Conservation (phyloP, 371 early-diverging fungal species). For the Mortierella sp. region DNA sequence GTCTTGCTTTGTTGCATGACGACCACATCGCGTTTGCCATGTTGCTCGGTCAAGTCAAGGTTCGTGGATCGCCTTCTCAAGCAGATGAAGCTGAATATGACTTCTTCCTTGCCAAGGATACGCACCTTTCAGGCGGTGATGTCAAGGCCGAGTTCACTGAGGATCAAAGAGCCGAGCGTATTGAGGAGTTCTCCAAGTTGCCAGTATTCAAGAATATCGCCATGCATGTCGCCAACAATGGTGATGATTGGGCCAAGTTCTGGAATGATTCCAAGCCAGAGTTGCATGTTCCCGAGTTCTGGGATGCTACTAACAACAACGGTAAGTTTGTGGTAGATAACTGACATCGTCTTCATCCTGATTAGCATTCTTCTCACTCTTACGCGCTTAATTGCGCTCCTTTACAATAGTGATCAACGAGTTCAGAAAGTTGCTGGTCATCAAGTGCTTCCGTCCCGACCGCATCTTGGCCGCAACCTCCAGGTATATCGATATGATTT, state of each 20-base stretch:
- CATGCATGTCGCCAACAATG: slow-evolving; percentile 61
- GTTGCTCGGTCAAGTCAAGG: slow-evolving; percentile 87
- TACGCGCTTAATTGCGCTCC: background rate
- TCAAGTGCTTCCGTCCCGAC: slow-evolving; percentile 93
- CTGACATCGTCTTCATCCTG: too few relatives aligned
- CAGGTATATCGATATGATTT: slow-evolving; percentile 83
- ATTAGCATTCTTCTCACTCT: background rate
- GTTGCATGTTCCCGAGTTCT: slow-evolving; percentile 72
- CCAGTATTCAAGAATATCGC: slow-evolving; percentile 66
- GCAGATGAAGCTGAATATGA: slow-evolving; percentile 82
- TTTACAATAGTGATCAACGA: slow-evolving; percentile 32
- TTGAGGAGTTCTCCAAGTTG: slow-evolving; percentile 66
- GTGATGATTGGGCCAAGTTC: slow-evolving; percentile 71
- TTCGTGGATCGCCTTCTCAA: slow-evolving; percentile 63
- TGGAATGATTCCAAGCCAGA: slow-evolving; percentile 67
- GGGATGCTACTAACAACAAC: slow-evolving; percentile 60
- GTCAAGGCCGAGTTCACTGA: slow-evolving; percentile 64
- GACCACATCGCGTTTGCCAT: slow-evolving; percentile 92
- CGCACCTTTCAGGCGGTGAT: slow-evolving; percentile 55
- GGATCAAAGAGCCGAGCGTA: slow-evolving; percentile 68
- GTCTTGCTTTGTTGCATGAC: slow-evolving; percentile 89
- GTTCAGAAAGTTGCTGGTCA: slow-evolving; percentile 81
- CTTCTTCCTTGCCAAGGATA: slow-evolving; percentile 69
- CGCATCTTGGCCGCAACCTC: slow-evolving; percentile 80
- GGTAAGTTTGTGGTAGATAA: too few relatives aligned